Evolutionary conservation across 805 yeast species (phyloP).

Genomic region (Candida andamanensis): DNA sequence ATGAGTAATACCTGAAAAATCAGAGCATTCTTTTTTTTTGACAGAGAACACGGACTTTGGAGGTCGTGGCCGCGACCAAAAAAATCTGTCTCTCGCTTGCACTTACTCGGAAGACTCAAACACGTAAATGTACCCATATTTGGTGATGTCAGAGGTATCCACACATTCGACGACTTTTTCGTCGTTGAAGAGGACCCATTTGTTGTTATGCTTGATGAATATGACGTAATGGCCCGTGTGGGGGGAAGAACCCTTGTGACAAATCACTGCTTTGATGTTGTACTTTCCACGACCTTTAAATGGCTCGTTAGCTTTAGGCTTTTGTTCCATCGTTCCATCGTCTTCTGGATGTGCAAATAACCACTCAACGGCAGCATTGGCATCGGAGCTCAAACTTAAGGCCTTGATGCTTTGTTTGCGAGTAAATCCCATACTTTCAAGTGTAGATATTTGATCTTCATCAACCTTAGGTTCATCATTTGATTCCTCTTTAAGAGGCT

Average conservation of each 20-base stretch:
- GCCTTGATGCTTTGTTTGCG: conserved; percentile 68
- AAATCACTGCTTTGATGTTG: conserved; percentile 57
- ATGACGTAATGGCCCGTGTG: conserved; percentile 93
- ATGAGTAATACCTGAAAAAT: no score
- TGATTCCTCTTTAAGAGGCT: conserved; percentile 33
- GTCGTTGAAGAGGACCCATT: conserved; percentile 83
- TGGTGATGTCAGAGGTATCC: conserved; percentile 39
- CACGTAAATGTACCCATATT: conserved; percentile 46
- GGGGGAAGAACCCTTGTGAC: conserved; percentile 86
- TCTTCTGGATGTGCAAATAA: conserved; percentile 78
- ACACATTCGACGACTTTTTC: conserved; percentile 73
- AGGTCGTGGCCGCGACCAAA: no score
- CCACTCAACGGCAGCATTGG: conserved; percentile 88
- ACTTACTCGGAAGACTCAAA: no score
- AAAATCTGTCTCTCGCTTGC: no score
- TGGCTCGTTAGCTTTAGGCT: conserved; percentile 13
- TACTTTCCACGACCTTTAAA: conserved; percentile 42
- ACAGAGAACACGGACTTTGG: no score
- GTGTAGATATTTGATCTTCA: conserved; percentile 39
- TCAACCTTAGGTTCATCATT: conserved; percentile 17
- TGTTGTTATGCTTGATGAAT: conserved; percentile 46
- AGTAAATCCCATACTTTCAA: conserved; percentile 77
- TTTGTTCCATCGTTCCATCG: conserved; percentile 45
- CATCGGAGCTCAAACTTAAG: conserved; percentile 50
- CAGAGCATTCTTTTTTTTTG: no score